Evolutionary conservation across 331 rosid genomes (phyloP), one percentile per base, ranked within the genome.

Genomic region (Spiraea crenata): DNA sequence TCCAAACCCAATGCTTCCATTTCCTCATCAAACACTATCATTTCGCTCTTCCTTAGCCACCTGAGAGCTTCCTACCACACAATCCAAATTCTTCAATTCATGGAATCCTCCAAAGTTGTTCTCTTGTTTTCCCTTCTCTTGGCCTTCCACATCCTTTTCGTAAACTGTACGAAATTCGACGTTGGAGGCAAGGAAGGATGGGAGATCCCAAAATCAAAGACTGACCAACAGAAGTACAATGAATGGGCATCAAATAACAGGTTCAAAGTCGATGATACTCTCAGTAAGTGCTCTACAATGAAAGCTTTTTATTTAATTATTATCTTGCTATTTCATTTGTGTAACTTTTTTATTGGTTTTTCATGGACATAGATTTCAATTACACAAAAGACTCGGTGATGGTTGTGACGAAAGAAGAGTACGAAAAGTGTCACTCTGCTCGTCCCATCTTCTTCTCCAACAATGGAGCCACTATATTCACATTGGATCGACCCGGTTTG

Each of bases 191-290:
- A 48, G 1, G 57, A 19, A 65, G 96, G 96, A 35, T 93, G 99
- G 99, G 65, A 58, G 59, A 71, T 84, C 42, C 97, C 97, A 3
- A 79, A 65, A 14, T 73, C 88, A 14, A 82, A 70, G 45, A 76
- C 81, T 5, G 67, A 72, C 9, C 47, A 55, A 20, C 77, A 77
- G 13, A 45, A 69, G 50, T 93, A 83, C 79, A 86, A 87, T 69
- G 72, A 83, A 3, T 93, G 99, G 99, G 99, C 97, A 2, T 87
- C 97, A 9, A 57, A 60, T 2, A 87, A 87, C 76, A 79, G 99
- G 77, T 91, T 93, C 85, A 75, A 67, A 31, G 77, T 89, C 12
- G 56, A 75, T 6, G 99, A 93, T 76, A 80, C 85, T 46, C 50
- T 93, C 42, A 72, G 98, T 93, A 79, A 88, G 96, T 92, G 46